Percentiles rank a stretch among this genome's conserved stretches.
Conservation (phyloP, 805 yeast species). For the Huiozyma naganishii region DNA sequence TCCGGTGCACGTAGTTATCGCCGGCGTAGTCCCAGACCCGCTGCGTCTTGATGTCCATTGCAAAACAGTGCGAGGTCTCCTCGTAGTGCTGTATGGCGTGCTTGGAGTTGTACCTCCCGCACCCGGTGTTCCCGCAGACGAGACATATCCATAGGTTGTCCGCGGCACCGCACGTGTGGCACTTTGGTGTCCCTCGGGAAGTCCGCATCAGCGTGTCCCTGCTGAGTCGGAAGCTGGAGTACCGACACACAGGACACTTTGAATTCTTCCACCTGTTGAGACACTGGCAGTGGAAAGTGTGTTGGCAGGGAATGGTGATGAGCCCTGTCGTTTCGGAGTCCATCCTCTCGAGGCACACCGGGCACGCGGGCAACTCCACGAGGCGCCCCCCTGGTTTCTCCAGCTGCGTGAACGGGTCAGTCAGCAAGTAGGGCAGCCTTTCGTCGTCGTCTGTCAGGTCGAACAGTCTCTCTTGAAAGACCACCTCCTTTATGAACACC, state of each 20-base stretch:
- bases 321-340: conserved; percentile 73
- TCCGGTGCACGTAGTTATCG: conserved; percentile 79
- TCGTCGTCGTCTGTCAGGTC: conserved; percentile 2
- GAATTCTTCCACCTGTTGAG: conserved; percentile 83
- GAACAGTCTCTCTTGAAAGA: conserved; percentile 28
- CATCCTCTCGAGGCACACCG: conserved; percentile 84
- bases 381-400: conserved; percentile 6
- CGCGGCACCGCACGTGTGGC: conserved; percentile 47
- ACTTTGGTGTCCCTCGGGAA: conserved; percentile 26
- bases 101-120: conserved; percentile 76
- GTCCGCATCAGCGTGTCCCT: conserved; percentile 20
- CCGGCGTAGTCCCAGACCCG: conserved; percentile 94
- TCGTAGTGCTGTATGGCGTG: conserved; percentile 81
- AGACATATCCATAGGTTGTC: conserved; percentile 80
- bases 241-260: conserved; percentile 83
- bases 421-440: conserved; percentile 54
- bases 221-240: conserved; percentile 38
- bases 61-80: conserved; percentile 72
- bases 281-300: conserved; percentile 85
- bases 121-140: conserved; percentile 85
- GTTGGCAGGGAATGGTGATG: conserved; percentile 83
- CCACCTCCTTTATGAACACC: conserved; percentile 53
- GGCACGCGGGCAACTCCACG: conserved; percentile 79
- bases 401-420: conserved; percentile 56
- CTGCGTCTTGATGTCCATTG: conserved; percentile 77